Base-by-base conservation (phyloP, 805 yeast species). In the Saccharomyces mikatae region DNA sequence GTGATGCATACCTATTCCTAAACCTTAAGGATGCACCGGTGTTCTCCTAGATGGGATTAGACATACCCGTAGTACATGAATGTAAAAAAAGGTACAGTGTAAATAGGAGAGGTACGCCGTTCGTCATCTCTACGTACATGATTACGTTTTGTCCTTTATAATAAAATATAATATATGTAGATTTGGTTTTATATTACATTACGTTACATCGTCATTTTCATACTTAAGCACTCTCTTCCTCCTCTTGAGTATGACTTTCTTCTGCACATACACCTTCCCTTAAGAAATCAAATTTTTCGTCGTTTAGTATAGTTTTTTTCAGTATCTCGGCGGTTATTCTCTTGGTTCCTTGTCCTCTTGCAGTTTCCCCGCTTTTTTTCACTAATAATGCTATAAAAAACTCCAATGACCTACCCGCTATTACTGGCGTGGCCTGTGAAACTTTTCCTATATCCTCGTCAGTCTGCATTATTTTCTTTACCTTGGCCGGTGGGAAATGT, bases 361-460 rank as follows among this genome's bases (percentile, higher is more conserved):
- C 96, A 58, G 87, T 89, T 46, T 80, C 78, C 51, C 89, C 84
- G 22, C 96, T 80, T 49, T 87, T 89, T 62, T 88, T 91, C 50
- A 94, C 96, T 54, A 94, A 76, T 53, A 94, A 82, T 51, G 96
- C 89, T 79, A 94, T 82, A 68, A 94, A 94, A 57, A 89, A 80
- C 72, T 94, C 98, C 52, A 94, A 76, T 0, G 99, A 96, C 58
- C 97, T 80, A 6, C 98, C 97, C 8, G 94, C 96, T 17, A 92
- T 92, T n/a, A 92, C 87, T 0, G 99, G 99, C 2, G 99, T 95
- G 1, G 97, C 97, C 67, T 91, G 97, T 3, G 99, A 97, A 4
- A 94, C 98, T 68, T 94, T 94, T 2, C 99, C 99, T 48, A 94
- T 91, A 59, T 94, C 99, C 59, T 94, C 99, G 71, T 94, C 99